Base-by-base conservation (phyloP, 2,329 filamentous ascomycete species). In the Sphaerulina musiva region DNA sequence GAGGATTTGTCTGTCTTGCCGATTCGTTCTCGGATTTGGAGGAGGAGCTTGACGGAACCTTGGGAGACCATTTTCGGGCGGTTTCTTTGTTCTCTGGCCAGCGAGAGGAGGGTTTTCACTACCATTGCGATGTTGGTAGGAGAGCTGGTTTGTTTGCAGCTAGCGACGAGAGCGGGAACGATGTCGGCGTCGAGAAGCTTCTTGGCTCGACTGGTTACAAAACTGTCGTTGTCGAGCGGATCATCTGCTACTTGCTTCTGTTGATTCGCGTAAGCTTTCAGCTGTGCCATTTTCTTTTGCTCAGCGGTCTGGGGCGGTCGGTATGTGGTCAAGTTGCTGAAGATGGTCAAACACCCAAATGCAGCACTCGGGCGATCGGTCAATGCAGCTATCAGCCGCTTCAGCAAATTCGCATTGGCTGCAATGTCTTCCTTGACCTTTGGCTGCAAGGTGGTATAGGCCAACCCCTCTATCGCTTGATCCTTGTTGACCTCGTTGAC, bases 231-330 rank as follows among this genome's bases (percentile, higher is more conserved):
- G 54, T 93, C 85, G 0, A 95, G 76, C 6, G 82, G 81, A 66
- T 91, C 82, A 0, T 80, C 75, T 2, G 78, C 74, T 0, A 76
- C 68, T 1, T 74, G 71, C 65, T 89, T 90, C 4, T 84, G 84
- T 0, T 89, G 87, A 67, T 95, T 89, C 11, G 93, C 93, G 65
- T 97, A 98, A 2, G 90, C 89, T 74, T 95, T 96, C 43, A 98
- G 80, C 69, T 98, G 88, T 5, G 81, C 81, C 74, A 98, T 89
- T 66, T 88, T 89, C 74, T 92, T 93, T 65, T 96, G 86, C 70
- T 98, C 93, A 59, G 96, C 92, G 0, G 89, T 85, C 40, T 91
- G 77, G 6, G 77, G 76, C 6, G 90, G 90, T 40, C 82, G 79
- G 68, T 95, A 97, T 31, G 81, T 78, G 11, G 89, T 95, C 48